Conservation (phyloP, 2,329 filamentous ascomycete genomes). For the Cladosporium sp. region DNA sequence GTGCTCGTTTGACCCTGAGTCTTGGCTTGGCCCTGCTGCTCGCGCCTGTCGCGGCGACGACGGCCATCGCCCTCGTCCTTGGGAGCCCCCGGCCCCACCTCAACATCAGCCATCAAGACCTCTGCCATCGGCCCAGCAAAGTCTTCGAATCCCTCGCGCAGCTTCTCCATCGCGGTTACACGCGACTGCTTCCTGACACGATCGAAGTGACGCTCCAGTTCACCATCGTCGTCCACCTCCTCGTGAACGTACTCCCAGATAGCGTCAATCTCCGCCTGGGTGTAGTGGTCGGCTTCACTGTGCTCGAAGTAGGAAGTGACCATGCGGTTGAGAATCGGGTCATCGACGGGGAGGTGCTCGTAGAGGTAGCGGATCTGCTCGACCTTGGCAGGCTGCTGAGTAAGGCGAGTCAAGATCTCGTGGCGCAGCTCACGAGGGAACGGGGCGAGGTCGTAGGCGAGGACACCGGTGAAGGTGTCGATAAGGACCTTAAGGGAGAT, state of each 20-base stretch:
- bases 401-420: slow-evolving; percentile 21
- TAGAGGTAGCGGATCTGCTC: slow-evolving; percentile 20
- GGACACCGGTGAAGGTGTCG: slow-evolving; percentile 24
- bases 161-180: slow-evolving; percentile 6
- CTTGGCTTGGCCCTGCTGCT: slow-evolving; percentile 6
- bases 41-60: slow-evolving; percentile 20
- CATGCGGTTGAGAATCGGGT: slow-evolving; percentile 23
- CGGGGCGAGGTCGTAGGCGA: slow-evolving; percentile 23
- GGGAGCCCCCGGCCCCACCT: not conserved
- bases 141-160: slow-evolving; percentile 11
- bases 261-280: slow-evolving; percentile 3
- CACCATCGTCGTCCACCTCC: slow-evolving; percentile 1
- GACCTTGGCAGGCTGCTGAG: slow-evolving; percentile 3
- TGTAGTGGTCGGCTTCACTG: slow-evolving; percentile 6
- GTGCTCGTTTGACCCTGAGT: not conserved
- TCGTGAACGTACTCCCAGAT: slow-evolving; percentile 17
- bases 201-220: slow-evolving; percentile 4
- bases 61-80: not conserved
- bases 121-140: slow-evolving; percentile 14
- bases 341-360: slow-evolving; percentile 20
- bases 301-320: slow-evolving; percentile 24
- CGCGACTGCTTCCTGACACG: slow-evolving; percentile 10
- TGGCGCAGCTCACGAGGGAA: slow-evolving; percentile 19
- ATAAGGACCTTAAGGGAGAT: slow-evolving; percentile 18
- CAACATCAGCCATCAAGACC: not conserved